Evolutionary conservation across 805 yeast species (phyloP), one percentile per base, ranked within the genome.

Genomic region (Scheffersomyces lignosus): DNA sequence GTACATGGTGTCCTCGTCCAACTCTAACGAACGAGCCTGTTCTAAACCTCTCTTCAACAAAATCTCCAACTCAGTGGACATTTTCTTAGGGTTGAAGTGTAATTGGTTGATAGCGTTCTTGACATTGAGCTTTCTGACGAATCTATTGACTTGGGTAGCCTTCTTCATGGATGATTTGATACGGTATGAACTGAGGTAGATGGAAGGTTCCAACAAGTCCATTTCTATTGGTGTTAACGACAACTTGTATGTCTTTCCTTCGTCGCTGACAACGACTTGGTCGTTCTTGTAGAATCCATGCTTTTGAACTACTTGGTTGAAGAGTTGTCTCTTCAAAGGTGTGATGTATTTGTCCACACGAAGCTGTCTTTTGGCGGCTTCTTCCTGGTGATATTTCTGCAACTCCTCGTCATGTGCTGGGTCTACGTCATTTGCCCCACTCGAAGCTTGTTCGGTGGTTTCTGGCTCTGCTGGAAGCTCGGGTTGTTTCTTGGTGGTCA

Each of bases 111-210:
- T 84, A 35, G 97, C 98, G 29, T 77, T 78, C 49, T 80, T 77
- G 24, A 87, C 79, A 36, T 79, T 75, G 62, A 85, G 65, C 23
- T 83, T 83, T 39, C 87, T 76, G 40, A 90, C 75, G 54, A 89
- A 78, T 48, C 97, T 75, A 47, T 87, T 71, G 33, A 88, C 84
- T 27, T 80, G 70, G 8, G 87, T 87, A 30, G 93, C 87, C 65
- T 91, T 91, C 64, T 91, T 91, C 70, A 83, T 77, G 4, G 95
- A 82, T n/a, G 90, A 77, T 60, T 87, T 87, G 50, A 90, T 74
- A 62, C 98, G 77, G 70, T 73, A 82, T 8, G 95, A 84, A 58
- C 83, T 76, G 39, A 86, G 63, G 62, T 80, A 88, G n/a, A 91
- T 77, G 9, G 93, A 80, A 16, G 98, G 98, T 61, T 89, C 96